Evolutionary conservation across 2,329 filamentous ascomycete species (phyloP).

Genomic region (Seiridium unicorne): DNA sequence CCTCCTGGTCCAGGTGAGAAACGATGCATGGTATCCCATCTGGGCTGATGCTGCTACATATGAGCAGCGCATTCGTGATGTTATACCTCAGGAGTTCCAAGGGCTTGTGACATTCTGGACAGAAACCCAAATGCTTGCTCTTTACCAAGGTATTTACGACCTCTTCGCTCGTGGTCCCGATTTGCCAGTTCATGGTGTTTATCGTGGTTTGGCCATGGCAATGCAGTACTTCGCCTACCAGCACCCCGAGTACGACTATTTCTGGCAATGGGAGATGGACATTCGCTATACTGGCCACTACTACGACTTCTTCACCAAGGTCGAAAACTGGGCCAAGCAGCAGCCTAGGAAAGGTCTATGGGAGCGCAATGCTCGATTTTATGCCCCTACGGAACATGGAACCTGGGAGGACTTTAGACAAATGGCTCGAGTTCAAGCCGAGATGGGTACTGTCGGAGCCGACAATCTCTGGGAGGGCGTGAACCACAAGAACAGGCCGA

Average conservation of each 20-base stretch:
- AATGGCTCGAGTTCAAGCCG: slow-evolving; percentile 73
- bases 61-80: slow-evolving; percentile 63
- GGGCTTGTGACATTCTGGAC: slow-evolving; percentile 92
- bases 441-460: slow-evolving; percentile 63
- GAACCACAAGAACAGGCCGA: slow-evolving; percentile 37
- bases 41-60: slow-evolving; percentile 74
- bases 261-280: slow-evolving; percentile 97
- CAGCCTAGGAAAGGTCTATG: slow-evolving; percentile 80
- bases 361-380: slow-evolving; percentile 78
- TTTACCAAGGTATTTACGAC: slow-evolving; percentile 86
- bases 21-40: slow-evolving; percentile 70
- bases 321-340: slow-evolving; percentile 65
- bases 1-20: slow-evolving; percentile 79
- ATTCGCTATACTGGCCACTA: slow-evolving; percentile 87
- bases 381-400: slow-evolving; percentile 73
- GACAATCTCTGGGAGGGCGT: slow-evolving; percentile 66
- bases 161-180: slow-evolving; percentile 64
- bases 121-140: slow-evolving; percentile 84
- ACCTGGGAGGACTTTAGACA: slow-evolving; percentile 78
- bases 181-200: slow-evolving; percentile 85
- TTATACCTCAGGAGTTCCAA: slow-evolving; percentile 79
- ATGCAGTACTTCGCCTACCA: slow-evolving; percentile 89
- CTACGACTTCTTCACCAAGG: slow-evolving; percentile 69
- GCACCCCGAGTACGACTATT: slow-evolving; percentile 86
- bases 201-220: slow-evolving; percentile 90